Evolutionary conservation across 2,329 filamentous ascomycete genomes (phyloP), one percentile per base, ranked within the genome.

Genomic region (Paraphaeosphaeria minitans): DNA sequence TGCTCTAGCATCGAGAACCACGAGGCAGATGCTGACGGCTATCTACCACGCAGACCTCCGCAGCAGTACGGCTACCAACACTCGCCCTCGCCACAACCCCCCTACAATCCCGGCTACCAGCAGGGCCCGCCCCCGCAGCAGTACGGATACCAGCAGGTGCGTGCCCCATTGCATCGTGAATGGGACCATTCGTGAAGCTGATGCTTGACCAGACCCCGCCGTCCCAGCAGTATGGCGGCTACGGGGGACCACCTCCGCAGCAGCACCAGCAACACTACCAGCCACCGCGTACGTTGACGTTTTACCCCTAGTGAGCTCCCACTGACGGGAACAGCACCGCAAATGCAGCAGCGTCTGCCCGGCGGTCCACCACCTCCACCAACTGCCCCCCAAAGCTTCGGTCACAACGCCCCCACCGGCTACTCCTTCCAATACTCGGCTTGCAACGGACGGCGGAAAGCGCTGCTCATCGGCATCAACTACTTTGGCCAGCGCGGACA

Each of bases 401-500:
- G 93, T 56, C 83, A 88, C 61, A 93, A 92, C 57, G 93, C 93
- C 14, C 93, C 93, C 19, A 83, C 87, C 63, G 84, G 84, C 68
- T 97, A 97, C 77, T 87, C 83, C 46, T 98, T 93, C 78, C 91
- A 94, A 77, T 97, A 97, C 78, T 97, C 93, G 48, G 89, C 89
- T 66, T 98, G 93, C 76, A 96, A 90, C 5, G 94, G 93, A 47
- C 87, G 88, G 69, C 84, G 93, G 74, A 97, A 97, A 80, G 94
- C 93, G 4, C 81, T 97, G 31, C 79, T 98, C 61, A 94, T 97
- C 67, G 94, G 94, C 56, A 97, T 97, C 82, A 97, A 97, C 80
- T 97, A 98, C 79, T 97, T 97, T 74, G 89, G 90, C 53, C 93
- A 97, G 79, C 87, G 91, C 58, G 93, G 93, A 29, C 91, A 97